A percentile compares a stretch with the other conserved stretches of the same genome.
phyloP scores from a whole-genome alignment of 768 basidiomycete genomes.

The Dictyophora rubrovolvata region DNA sequence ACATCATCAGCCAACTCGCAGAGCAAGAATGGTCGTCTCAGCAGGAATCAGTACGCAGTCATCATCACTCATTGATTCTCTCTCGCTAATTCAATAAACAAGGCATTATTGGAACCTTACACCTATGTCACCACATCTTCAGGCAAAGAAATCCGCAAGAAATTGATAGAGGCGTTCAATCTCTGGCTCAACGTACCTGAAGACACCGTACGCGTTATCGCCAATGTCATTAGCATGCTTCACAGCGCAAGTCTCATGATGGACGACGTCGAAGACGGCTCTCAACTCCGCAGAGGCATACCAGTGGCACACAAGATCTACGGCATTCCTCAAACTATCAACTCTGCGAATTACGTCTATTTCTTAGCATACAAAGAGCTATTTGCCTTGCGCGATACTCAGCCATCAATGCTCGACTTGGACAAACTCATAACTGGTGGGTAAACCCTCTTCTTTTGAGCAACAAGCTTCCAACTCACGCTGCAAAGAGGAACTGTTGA shows the following conservation, averaged over 20 bases:
- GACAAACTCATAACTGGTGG: slow-evolving; percentile 68
- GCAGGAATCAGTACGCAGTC: not conserved
- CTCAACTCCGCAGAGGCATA: slow-evolving; percentile 73
- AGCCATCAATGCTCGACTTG: slow-evolving; percentile 31
- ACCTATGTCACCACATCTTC: slow-evolving; percentile 74
- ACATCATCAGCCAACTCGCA: slow-evolving; percentile 2
- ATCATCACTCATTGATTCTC: not conserved
- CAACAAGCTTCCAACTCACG: not conserved
- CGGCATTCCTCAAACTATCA: slow-evolving; percentile 93
- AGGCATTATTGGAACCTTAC: slow-evolving; percentile 77
- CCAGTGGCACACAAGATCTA: slow-evolving; percentile 96
- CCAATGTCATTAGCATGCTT: slow-evolving; percentile 82
- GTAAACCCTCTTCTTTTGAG: slow-evolving; percentile 9
- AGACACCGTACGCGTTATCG: slow-evolving; percentile 61
- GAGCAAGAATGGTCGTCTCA: not conserved
- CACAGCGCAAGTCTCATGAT: slow-evolving; percentile 90
- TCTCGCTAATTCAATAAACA: not conserved
- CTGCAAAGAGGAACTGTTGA: slow-evolving; percentile 52
- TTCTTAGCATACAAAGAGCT: slow-evolving; percentile 89
- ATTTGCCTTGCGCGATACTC: slow-evolving; percentile 37
- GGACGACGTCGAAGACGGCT: slow-evolving; percentile 91
- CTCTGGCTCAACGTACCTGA: slow-evolving; percentile 76
- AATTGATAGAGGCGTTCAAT: slow-evolving; percentile 90
- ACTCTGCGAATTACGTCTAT: slow-evolving; percentile 94
- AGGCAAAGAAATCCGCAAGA: slow-evolving; percentile 85